Evolutionary conservation across 1,284 basidiomycete genomes (phyloP), one percentile per base, ranked within the genome.

Genomic region (Apiotrichum domesticum): DNA sequence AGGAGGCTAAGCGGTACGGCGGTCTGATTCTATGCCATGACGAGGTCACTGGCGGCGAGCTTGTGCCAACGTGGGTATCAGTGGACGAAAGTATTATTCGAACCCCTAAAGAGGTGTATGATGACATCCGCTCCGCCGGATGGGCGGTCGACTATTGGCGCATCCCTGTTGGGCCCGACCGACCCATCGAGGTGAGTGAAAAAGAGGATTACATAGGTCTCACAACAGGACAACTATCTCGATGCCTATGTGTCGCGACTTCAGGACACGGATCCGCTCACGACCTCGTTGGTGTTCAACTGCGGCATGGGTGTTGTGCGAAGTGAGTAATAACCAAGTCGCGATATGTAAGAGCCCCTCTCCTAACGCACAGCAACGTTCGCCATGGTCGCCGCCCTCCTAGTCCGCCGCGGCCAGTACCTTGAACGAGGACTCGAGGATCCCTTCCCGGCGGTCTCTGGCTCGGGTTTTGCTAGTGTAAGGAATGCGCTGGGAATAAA

Each of bases 281-380:
- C 80, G 21, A 92, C 90, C 0, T 86, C 88, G 0, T 80, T 98
- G 14, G 90, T 98, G 2, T 97, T 98, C 75, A 95, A 91, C 56
- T 98, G 96, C 73, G 95, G 96, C 43, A 94, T 96, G 83, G 96
- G 96, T 45, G 90, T 92, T 3, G 93, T 96, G 0, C 84, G 96
- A 43, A 96, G 75, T 69, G 62, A 66, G 69, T 64, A n/a, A 4
- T 21, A 32, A 11, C 15, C 45, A 39, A 13, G 13, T 46, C 39
- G n/a, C 33, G 48, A 41, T 15, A 15, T 39, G 35, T 35, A 8
- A 11, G 33, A 21, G 21, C 21, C 44, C 13, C 11, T 32, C 14
- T 53, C 13, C 37, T 39, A 39, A 39, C 37, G 37, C 37, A 13
- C 37, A 77, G 76, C 95, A 2, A 97, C 95, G 0, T 98, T 98